These are phyloP conservation scores for Penicillium hordei DNA, from an alignment of 2,329 filamentous ascomycete species.

Conservation along the genomic window DNA sequence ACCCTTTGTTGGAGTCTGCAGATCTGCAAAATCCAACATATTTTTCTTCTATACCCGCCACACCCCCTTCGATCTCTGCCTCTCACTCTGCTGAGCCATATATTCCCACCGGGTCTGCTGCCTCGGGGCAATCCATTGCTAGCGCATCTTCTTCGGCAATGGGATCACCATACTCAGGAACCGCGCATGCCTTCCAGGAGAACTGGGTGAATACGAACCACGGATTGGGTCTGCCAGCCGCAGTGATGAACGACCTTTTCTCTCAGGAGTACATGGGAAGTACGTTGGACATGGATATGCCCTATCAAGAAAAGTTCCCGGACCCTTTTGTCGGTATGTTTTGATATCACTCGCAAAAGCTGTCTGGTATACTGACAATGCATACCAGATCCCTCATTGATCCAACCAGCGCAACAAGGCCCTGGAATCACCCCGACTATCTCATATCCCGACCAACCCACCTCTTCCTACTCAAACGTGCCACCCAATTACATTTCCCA, in stretches of 20 bases:
- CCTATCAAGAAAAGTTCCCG: conserved; percentile 46
- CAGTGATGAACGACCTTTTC: conserved; percentile 62
- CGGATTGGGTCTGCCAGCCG: conserved; percentile 61
- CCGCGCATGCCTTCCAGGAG: conserved; percentile 58
- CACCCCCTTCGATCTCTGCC: conserved; percentile 35
- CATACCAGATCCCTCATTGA: conserved; percentile 56
- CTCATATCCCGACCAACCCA: conserved; percentile 36
- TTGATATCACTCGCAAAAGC: background rate
- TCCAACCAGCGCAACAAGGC: conserved; percentile 50
- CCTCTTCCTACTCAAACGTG: conserved; percentile 26
- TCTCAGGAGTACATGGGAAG: conserved; percentile 52
- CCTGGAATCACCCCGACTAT: conserved; percentile 32
- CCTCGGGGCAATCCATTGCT: conserved; percentile 58
- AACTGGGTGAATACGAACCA: conserved; percentile 58
- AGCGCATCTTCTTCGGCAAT: conserved; percentile 64
- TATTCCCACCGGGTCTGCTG: conserved; percentile 61
- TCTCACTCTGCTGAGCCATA: conserved; percentile 39
- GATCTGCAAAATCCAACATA: conserved; percentile 28
- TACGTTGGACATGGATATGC: conserved; percentile 45
- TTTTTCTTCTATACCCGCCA: conserved; percentile 33
- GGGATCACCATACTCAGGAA: conserved; percentile 65
- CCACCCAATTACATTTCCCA: conserved; percentile 33
- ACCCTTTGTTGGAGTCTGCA: conserved; percentile 29
- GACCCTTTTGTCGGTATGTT: conserved; percentile 38
- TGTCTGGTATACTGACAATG: conserved; percentile 6